Conservation (phyloP, 345 rosid species). For the Garcia nutans region DNA sequence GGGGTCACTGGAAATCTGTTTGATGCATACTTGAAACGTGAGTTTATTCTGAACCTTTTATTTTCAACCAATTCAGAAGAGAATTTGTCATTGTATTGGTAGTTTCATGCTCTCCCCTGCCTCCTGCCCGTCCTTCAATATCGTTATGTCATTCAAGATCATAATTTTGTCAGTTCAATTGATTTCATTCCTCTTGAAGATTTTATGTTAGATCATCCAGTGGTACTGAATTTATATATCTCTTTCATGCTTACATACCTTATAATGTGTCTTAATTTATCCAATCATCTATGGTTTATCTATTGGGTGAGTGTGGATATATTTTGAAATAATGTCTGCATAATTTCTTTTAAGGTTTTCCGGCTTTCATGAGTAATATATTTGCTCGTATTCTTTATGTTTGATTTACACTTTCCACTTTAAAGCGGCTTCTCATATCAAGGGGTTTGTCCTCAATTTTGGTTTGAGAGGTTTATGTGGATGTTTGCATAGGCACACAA, state of each 20-base stretch:
- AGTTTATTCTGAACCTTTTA: constrained; percentile 33
- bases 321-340: background rate
- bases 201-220: no score
- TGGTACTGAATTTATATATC: background rate
- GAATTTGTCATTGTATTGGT: background rate
- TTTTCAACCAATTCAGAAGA: background rate
- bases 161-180: background rate
- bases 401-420: background rate
- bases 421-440: background rate
- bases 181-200: no score
- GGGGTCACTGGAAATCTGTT: constrained; percentile 91
- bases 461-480: background rate
- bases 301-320: background rate
- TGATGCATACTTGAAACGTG: constrained; percentile 91
- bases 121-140: background rate
- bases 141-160: background rate
- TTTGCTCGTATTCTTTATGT: background rate
- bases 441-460: background rate
- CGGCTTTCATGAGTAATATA: background rate
- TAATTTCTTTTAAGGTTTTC: background rate
- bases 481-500: background rate
- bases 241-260: background rate
- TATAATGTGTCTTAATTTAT: background rate
- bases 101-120: background rate
- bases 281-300: background rate